These are phyloP conservation scores for Hymenoscyphus salicellus DNA, from an alignment of 2,329 filamentous ascomycete genomes.

Conservation along the genomic window DNA sequence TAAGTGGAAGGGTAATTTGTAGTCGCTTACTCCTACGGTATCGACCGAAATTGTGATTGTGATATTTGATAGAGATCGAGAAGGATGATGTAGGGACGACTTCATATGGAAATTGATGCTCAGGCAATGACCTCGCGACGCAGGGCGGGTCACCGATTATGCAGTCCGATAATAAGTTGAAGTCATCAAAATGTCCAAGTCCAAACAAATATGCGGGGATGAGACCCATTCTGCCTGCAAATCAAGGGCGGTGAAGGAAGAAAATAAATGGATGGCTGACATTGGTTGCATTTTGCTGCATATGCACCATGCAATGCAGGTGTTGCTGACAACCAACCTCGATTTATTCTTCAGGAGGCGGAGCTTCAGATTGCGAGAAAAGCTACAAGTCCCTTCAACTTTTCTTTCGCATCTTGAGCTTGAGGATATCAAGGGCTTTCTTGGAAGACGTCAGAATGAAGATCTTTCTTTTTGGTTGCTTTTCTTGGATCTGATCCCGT, in stretches of 20 bases:
- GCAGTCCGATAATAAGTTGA: slow-evolving; percentile 5
- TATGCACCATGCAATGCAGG: background rate
- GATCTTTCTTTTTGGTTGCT: background rate
- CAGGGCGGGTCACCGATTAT: slow-evolving; percentile 6
- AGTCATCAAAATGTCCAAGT: background rate
- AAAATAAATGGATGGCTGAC: slow-evolving; percentile 1
- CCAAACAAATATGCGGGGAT: slow-evolving; percentile 5
- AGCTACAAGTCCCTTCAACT: background rate
- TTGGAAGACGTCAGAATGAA: background rate
- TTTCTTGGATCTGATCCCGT: background rate
- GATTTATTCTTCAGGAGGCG: slow-evolving; percentile 2
- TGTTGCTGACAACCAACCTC: slow-evolving; percentile 6
- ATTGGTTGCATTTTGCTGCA: background rate
- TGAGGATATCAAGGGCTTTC: background rate
- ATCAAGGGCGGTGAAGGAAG: slow-evolving; percentile 4
- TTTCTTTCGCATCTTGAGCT: background rate
- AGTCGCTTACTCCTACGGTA: background rate
- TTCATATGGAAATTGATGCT: slow-evolving; percentile 3
- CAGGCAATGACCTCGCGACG: background rate
- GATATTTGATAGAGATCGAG: background rate
- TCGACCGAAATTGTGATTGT: background rate
- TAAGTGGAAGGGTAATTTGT: too few species aligned
- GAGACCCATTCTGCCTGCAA: background rate
- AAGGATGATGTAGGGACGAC: background rate
- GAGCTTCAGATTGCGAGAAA: background rate